Percentiles rank a stretch among this genome's conserved stretches.
Conservation (phyloP, 805 yeast species). For the Ogataea angusta region DNA sequence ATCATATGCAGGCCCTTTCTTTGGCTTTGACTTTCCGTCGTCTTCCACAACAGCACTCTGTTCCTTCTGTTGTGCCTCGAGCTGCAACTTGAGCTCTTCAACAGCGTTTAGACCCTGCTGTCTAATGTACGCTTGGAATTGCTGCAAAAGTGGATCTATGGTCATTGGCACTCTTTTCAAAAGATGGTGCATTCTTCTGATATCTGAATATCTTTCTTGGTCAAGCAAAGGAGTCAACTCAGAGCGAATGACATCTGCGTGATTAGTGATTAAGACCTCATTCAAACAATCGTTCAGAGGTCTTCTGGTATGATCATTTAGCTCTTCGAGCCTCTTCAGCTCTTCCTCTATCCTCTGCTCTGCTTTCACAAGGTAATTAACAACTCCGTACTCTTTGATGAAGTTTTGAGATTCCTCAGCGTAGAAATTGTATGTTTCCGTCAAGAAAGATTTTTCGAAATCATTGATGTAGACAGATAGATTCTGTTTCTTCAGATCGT, state of each 20-base stretch:
- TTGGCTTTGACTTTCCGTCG: constrained; percentile 19
- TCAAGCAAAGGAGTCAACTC: constrained; percentile 77
- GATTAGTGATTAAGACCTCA: constrained; percentile 71
- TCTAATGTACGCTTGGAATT: constrained; percentile 71
- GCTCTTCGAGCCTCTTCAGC: constrained; percentile 68
- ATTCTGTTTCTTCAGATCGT: constrained; percentile 82
- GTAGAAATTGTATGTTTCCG: constrained; percentile 65
- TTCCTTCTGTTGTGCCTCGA: constrained; percentile 19
- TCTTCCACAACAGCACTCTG: constrained; percentile 21
- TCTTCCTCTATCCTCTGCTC: constrained; percentile 82
- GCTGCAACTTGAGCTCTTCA: constrained; percentile 45
- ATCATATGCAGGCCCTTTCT: constrained; percentile 32
- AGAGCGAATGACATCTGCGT: constrained; percentile 68
- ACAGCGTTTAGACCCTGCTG: constrained; percentile 59
- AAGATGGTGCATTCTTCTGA: constrained; percentile 71
- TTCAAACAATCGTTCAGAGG: constrained; percentile 75
- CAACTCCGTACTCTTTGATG: constrained; percentile 72
- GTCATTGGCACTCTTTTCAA: constrained; percentile 78
- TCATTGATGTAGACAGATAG: constrained; percentile 74
- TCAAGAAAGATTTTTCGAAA: constrained; percentile 76
- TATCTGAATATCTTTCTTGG: constrained; percentile 66
- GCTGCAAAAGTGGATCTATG: constrained; percentile 69
- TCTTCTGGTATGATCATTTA: constrained; percentile 81
- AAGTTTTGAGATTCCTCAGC: constrained; percentile 63
- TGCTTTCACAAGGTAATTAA: constrained; percentile 86